These are phyloP conservation scores for Penicillium maclennaniae DNA, from an alignment of 495 filamentous ascomycete genomes.

Conservation along the genomic window DNA sequence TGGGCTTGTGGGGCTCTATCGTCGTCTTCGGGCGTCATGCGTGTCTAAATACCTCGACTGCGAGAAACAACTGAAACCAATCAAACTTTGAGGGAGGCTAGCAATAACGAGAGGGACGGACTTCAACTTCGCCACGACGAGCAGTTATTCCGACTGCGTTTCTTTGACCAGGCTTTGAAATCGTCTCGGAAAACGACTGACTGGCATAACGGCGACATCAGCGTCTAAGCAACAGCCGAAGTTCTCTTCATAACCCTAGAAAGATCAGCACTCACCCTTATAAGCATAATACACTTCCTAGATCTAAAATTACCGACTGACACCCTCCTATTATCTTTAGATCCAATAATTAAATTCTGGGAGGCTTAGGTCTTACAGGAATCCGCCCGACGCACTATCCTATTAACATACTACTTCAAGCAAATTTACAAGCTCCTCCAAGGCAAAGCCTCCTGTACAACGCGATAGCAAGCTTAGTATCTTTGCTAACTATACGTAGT, in stretches of 20 bases:
- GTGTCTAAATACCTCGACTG: too few species aligned
- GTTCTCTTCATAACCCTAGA: constrained; percentile 39
- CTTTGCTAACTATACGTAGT: constrained; percentile 31
- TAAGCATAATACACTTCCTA: constrained; percentile 18
- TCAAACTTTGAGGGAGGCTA: too few species aligned
- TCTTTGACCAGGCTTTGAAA: too few species aligned
- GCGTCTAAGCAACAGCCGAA: constrained; percentile 45
- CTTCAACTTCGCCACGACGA: too few species aligned
- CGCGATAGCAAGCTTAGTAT: constrained; percentile 36
- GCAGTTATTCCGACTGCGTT: too few species aligned
- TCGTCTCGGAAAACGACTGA: too few species aligned
- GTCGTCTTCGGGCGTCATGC: too few species aligned
- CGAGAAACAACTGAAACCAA: too few species aligned
- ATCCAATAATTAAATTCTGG: constrained; percentile 36
- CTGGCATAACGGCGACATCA: constrained; percentile 45
- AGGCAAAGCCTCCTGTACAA: constrained; percentile 10
- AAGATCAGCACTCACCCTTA: constrained; percentile 18
- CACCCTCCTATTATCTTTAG: constrained; percentile 15
- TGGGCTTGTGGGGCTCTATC: too few species aligned
- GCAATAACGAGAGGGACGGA: too few species aligned
- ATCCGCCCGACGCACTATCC: constrained; percentile 44
- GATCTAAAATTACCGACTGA: background rate
- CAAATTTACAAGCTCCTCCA: constrained; percentile 36
- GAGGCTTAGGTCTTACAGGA: constrained; percentile 43
- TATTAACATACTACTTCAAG: constrained; percentile 38